phyloP scores from a whole-genome alignment of 2,329 filamentous ascomycete species.

The Nakataea oryzae region DNA sequence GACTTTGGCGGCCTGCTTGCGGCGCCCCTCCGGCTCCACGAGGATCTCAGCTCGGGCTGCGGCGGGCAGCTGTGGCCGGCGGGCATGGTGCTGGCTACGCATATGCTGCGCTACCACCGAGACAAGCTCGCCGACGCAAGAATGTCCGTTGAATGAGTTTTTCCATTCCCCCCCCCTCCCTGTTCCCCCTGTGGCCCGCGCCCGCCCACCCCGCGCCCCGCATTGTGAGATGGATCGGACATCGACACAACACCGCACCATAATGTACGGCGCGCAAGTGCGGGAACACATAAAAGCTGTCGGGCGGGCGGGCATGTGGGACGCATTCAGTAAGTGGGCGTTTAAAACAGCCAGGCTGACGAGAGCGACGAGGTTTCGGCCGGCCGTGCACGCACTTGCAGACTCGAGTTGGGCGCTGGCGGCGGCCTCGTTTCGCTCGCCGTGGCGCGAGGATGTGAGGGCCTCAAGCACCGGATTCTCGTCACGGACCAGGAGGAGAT shows the following conservation, averaged over 20 bases:
- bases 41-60: constrained; percentile 80
- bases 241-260: background rate
- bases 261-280: background rate
- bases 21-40: constrained; percentile 63
- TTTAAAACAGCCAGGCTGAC: constrained; percentile 3
- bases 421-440: constrained; percentile 73
- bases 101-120: constrained; percentile 67
- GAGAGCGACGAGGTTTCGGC: background rate
- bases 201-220: too few species aligned
- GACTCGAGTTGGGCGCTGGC: constrained; percentile 85
- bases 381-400: constrained; percentile 22
- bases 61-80: constrained; percentile 93
- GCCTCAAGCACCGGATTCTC: constrained; percentile 45
- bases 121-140: constrained; percentile 52
- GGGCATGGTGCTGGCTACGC: constrained; percentile 77
- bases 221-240: background rate
- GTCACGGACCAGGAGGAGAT: constrained; percentile 86
- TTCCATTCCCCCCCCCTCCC: background rate
- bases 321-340: background rate
- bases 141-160: constrained; percentile 48
- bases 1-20: constrained; percentile 60
- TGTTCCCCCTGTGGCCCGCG: background rate
- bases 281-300: constrained; percentile 1
- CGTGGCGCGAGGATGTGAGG: constrained; percentile 43
- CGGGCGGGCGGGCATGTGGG: too few species aligned